These are phyloP conservation scores for Xylaria scruposa DNA, from an alignment of 495 filamentous ascomycete species.

Conservation along the genomic window DNA sequence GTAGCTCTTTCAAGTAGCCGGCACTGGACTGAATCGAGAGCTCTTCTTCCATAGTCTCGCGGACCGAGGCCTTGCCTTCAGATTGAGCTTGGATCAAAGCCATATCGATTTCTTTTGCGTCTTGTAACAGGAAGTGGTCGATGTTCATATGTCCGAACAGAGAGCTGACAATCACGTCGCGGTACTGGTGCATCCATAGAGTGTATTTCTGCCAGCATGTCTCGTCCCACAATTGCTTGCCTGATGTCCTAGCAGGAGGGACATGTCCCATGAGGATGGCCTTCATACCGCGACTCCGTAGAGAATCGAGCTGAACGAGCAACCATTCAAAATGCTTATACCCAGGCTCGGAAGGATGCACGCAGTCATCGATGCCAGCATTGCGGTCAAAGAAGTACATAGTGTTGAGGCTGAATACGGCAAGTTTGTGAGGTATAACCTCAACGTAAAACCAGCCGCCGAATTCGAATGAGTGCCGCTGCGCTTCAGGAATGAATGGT, in stretches of 20 bases:
- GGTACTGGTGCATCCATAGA: slow-evolving; percentile 85
- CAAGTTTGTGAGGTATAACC: slow-evolving; percentile 84
- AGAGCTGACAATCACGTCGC: slow-evolving; percentile 81
- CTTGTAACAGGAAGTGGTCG: slow-evolving; percentile 95
- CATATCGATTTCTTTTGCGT: slow-evolving; percentile 75
- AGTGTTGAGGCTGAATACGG: slow-evolving; percentile 95
- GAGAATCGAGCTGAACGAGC: slow-evolving; percentile 82
- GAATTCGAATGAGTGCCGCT: slow-evolving; percentile 87
- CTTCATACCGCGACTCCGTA: slow-evolving; percentile 87
- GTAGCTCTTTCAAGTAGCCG: slow-evolving; percentile 81
- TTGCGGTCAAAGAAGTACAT: slow-evolving; percentile 96
- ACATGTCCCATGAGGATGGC: slow-evolving; percentile 95
- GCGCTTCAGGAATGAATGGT: slow-evolving; percentile 88
- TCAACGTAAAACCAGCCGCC: slow-evolving; percentile 96
- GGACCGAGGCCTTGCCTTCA: slow-evolving; percentile 34
- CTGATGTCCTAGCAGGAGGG: slow-evolving; percentile 81
- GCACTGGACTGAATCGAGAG: slow-evolving; percentile 68
- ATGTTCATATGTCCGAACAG: slow-evolving; percentile 98
- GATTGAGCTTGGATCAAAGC: slow-evolving; percentile 53
- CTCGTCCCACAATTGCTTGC: slow-evolving; percentile 86
- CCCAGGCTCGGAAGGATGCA: slow-evolving; percentile 75
- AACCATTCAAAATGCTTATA: slow-evolving; percentile 98
- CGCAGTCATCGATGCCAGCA: slow-evolving; percentile 89
- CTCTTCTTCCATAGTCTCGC: slow-evolving; percentile 57
- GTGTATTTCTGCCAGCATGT: slow-evolving; percentile 99